A percentile compares a stretch with the other conserved stretches of the same genome.
These are phyloP conservation scores for Dentiscutata heterogama DNA, from an alignment of 371 early-diverging fungal genomes.

Conservation along the genomic window DNA sequence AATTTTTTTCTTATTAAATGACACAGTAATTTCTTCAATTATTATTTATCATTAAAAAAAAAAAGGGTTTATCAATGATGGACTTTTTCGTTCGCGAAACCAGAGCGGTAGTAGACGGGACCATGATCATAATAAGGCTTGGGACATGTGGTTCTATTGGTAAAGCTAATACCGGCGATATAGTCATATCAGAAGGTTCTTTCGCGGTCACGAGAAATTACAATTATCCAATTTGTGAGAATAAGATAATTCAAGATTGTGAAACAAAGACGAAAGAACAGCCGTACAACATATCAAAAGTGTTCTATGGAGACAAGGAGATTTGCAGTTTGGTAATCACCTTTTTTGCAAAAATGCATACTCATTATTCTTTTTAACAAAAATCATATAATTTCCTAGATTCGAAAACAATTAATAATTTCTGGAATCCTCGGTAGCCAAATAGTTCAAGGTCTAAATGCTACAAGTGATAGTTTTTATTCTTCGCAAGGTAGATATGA, in stretches of 20 bases:
- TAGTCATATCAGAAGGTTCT: constrained; percentile 81
- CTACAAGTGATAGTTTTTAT: constrained; percentile 93
- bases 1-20: constrained; percentile 23
- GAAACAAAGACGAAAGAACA: constrained; percentile 45
- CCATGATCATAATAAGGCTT: constrained; percentile 84
- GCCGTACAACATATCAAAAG: constrained; percentile 77
- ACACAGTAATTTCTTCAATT: neutral
- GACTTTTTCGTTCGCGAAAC: constrained; percentile 95
- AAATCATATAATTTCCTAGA: neutral
- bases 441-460: constrained; percentile 80
- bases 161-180: constrained; percentile 70
- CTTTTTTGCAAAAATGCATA: constrained; percentile 46
- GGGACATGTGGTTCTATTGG: constrained; percentile 93
- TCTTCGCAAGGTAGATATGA: constrained; percentile 88
- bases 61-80: constrained; percentile 88
- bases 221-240: constrained; percentile 66
- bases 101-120: constrained; percentile 87
- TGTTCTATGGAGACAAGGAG: constrained; percentile 68
- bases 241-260: constrained; percentile 38
- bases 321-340: constrained; percentile 62
- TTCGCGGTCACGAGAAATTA: constrained; percentile 82
- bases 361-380: constrained; percentile 18
- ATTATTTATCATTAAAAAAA: constrained; percentile 40
- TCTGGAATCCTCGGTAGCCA: constrained; percentile 58
- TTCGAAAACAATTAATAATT: neutral